Conservation (phyloP, 140 eudicot genomes). For the Ambrosia hybrid region DNA sequence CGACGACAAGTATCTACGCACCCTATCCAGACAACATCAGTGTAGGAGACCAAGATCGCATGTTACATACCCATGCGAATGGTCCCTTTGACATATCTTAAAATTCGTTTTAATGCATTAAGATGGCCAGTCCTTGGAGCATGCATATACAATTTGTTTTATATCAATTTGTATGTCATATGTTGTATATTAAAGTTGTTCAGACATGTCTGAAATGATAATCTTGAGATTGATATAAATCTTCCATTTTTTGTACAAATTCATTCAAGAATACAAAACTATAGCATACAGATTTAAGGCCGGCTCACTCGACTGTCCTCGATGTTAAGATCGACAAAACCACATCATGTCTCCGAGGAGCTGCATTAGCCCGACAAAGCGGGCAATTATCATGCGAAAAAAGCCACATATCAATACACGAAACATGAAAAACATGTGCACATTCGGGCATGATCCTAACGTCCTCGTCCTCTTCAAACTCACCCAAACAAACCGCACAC, state of each 20-base stretch:
- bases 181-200: not conserved
- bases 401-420: slow-evolving; percentile 72
- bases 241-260: not conserved
- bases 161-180: too few relatives aligned
- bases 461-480: slow-evolving; percentile 52
- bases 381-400: slow-evolving; percentile 55
- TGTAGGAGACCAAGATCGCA: too few relatives aligned
- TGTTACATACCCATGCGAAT: too few relatives aligned
- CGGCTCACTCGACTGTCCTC: slow-evolving; percentile 6
- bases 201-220: not conserved
- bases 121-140: too few relatives aligned
- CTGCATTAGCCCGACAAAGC: slow-evolving; percentile 53
- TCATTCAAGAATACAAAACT: slow-evolving; percentile 4
- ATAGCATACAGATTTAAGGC: not conserved
- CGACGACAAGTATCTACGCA: too few relatives aligned
- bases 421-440: slow-evolving; percentile 52
- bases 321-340: slow-evolving; percentile 36
- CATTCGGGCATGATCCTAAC: slow-evolving; percentile 59
- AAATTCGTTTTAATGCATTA: too few relatives aligned
- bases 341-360: slow-evolving; percentile 32
- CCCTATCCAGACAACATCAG: too few relatives aligned
- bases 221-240: not conserved
- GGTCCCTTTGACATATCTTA: too few relatives aligned
- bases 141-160: too few relatives aligned
- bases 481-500: slow-evolving; percentile 62